Base-by-base conservation (phyloP, 768 basidiomycete species). In the Daedaleopsis sinensis region DNA sequence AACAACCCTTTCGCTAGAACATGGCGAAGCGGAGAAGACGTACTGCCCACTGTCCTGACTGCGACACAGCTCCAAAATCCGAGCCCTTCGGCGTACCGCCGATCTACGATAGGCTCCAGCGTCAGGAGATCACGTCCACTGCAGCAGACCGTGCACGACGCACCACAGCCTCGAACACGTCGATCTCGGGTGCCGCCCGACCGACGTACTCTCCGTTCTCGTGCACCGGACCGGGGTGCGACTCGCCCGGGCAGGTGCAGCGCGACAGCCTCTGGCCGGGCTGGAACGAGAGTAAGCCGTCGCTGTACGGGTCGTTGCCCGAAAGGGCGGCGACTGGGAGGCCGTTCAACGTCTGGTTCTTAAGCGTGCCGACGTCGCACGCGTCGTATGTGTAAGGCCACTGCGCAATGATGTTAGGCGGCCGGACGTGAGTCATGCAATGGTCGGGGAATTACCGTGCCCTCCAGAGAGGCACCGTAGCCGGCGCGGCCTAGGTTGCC, bases 181-280 rank as follows among this genome's bases (percentile, higher is more conserved):
- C 94, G 44, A 96, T 94, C 74, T 96, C 94, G 1, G 94, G 94
- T 6, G 94, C 91, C 21, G 88, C 72, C 47, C 94, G 84, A 11
- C 93, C 94, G 18, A 90, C 86, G 72, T 85, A 94, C 0, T 85
- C 80, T 5, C 92, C 91, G 69, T 93, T 89, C 0, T 80, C 59
- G 56, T 88, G 84, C 50, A 81, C 79, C 2, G 94, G 94, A 3
- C 94, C 94, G 35, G 94, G 94, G 72, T 95, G 94, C 21, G 82
- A 80, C 68, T 95, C 93, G 24, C 87, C 86, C 0, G 76, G 66
- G 72, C 95, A 96, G 0, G 95, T 96, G 71, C 95, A 96, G 12
- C 88, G 80, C 21, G 89, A 91, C 18, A 95, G 76, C 89, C 86
- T 82, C 70, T 96, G 94, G 6, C 93, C 92, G 3, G 88, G 87